These are phyloP conservation scores for Penicillium sp. DNA, from an alignment of 2,329 filamentous ascomycete species.

Conservation along the genomic window DNA sequence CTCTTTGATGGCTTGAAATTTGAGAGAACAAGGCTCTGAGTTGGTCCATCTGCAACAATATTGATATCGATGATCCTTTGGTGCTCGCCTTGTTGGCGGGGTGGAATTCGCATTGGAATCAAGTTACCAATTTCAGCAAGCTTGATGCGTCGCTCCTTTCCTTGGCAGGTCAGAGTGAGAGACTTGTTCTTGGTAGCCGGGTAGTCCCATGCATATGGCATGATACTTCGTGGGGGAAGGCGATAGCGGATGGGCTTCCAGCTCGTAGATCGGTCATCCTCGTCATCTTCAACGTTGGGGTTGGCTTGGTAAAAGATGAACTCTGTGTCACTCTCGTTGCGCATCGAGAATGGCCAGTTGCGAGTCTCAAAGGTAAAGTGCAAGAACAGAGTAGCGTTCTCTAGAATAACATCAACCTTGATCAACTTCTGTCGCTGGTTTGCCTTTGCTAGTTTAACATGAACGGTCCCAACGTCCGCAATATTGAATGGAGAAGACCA, in stretches of 20 bases:
- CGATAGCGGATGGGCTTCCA: constrained; percentile 94
- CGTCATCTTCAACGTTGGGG: constrained; percentile 90
- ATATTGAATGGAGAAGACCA: constrained; percentile 99
- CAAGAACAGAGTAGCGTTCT: constrained; percentile 90
- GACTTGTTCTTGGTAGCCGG: constrained; percentile 97
- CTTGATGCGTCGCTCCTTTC: constrained; percentile 87
- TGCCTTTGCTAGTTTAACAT: constrained; percentile 90
- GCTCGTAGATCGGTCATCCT: constrained; percentile 74
- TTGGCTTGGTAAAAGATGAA: constrained; percentile 97
- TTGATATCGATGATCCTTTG: constrained; percentile 96
- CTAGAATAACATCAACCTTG: constrained; percentile 86
- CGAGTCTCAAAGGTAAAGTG: constrained; percentile 89
- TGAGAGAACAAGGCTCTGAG: constrained; percentile 89
- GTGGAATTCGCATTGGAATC: constrained; percentile 86
- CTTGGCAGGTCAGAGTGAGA: constrained; percentile 77
- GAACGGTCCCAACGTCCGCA: constrained; percentile 86
- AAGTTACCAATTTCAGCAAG: constrained; percentile 95
- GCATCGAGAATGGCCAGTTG: constrained; percentile 98
- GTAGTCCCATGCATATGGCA: constrained; percentile 99
- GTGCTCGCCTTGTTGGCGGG: constrained; percentile 62
- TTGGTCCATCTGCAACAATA: constrained; percentile 92
- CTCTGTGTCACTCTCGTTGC: constrained; percentile 95
- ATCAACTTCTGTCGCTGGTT: constrained; percentile 88
- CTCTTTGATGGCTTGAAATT: constrained; percentile 94
- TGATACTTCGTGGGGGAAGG: constrained; percentile 90